Evolutionary conservation across 31 red algal species (phyloP), one percentile per base, ranked within the genome.

Genomic region (Endocladia muricata): DNA sequence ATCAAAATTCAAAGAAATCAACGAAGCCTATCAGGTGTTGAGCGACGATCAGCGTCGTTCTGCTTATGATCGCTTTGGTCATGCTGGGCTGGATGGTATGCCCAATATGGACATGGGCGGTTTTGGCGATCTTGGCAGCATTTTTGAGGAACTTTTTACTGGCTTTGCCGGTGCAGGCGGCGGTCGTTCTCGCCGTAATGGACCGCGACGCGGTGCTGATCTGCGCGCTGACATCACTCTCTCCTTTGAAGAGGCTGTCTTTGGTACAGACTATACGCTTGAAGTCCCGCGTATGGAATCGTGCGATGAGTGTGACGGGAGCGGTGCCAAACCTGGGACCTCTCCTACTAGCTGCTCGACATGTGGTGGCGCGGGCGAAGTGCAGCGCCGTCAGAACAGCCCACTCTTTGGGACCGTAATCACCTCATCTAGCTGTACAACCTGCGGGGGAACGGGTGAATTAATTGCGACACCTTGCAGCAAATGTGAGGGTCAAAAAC

Each of bases 71-170:
- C 91, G 83, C 68, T 98, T 94, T 82, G 95, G 95, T 6, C 88
- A 94, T 73, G 95, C 94, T 1, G 94, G 94, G 35, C 85, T 97
- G 26, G 87, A 89, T 67, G 80, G 80, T 13, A 81, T 58, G 54
- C 79, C 89, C 43, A 68, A 64, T 59, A 40, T 49, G 7, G 26
- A 30, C n/a, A 61, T 37, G 31, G 55, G 43, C 7, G 84, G 84
- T 58, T 92, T 88, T 62, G 70, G 35, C 17, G 88, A 89, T 59
- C 68, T 90, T 28, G 61, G 66, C 5, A 92, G 95, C 70, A 92
- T 98, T 48, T 98, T 98, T 68, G 95, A 98, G 44, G 85, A 80
- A 21, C 94, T 98, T 76, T 98, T 98, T 74, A 87, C 91, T 31
- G 96, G 96, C n/a, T 48, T 61, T 6, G 55, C n/a, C 1, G 71